A percentile compares a stretch with the other conserved stretches of the same genome.
phyloP scores from a whole-genome alignment of 108 stramenopile species.

The Skeletonema menzelii region DNA sequence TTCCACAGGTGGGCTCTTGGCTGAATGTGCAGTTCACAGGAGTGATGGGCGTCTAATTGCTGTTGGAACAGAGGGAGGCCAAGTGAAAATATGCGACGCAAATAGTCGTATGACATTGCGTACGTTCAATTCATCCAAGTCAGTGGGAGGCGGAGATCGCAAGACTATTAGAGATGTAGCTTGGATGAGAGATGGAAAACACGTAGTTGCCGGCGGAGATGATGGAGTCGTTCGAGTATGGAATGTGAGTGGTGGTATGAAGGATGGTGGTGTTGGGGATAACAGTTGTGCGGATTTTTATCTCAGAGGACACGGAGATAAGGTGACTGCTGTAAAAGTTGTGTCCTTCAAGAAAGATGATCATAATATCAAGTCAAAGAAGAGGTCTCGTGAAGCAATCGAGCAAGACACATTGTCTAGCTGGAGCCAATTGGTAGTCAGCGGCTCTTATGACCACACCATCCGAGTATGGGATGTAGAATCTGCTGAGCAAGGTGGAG shows the following conservation, averaged over 20 bases:
- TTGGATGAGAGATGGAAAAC: slow-evolving; percentile 78
- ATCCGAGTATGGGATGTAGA: slow-evolving; percentile 82
- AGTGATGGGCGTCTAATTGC: slow-evolving; percentile 77
- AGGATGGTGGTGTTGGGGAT: slow-evolving; percentile 16
- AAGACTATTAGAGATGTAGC: slow-evolving; percentile 55
- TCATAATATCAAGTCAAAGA: slow-evolving; percentile 2
- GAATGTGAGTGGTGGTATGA: slow-evolving; percentile 45
- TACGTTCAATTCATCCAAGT: slow-evolving; percentile 47
- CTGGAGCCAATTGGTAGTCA: slow-evolving; percentile 58
- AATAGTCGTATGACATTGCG: slow-evolving; percentile 67
- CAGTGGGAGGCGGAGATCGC: slow-evolving; percentile 33
- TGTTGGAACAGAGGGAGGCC: slow-evolving; percentile 70
- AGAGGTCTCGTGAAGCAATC: not conserved
- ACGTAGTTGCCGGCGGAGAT: slow-evolving; percentile 59
- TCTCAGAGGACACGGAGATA: slow-evolving; percentile 83
- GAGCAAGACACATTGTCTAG: slow-evolving; percentile 4
- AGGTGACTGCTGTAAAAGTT: slow-evolving; percentile 24
- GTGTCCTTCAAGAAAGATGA: slow-evolving; percentile 32
- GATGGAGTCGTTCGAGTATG: slow-evolving; percentile 63
- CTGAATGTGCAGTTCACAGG: slow-evolving; percentile 59
- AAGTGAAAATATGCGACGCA: slow-evolving; percentile 70
- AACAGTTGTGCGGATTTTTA: slow-evolving; percentile 41
- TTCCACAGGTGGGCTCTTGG: slow-evolving; percentile 69
- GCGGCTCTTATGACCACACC: slow-evolving; percentile 87
- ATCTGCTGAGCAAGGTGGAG: slow-evolving; percentile 36